Conservation (phyloP, 2,329 filamentous ascomycete species). For the Xylaria sp. region DNA sequence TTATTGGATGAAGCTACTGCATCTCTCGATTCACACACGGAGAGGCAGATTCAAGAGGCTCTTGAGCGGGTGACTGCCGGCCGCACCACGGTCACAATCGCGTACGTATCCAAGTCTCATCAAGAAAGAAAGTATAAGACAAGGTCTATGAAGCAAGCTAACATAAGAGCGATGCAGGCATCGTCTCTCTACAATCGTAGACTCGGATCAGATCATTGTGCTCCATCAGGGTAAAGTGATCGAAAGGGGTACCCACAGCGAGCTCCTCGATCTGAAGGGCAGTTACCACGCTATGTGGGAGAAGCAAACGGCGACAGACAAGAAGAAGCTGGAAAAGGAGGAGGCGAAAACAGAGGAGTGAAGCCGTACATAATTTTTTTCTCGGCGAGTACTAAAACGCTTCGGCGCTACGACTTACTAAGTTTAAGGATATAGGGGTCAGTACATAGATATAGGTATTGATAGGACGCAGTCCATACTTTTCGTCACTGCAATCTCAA, state of each 20-base stretch:
- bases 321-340: constrained; percentile 50
- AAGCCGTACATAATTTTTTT: constrained; percentile 23
- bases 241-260: constrained; percentile 62
- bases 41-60: constrained; percentile 67
- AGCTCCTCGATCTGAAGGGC: constrained; percentile 58
- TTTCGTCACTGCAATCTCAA: neutral
- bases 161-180: constrained; percentile 53
- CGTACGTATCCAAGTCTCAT: constrained; percentile 48
- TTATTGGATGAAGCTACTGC: constrained; percentile 79
- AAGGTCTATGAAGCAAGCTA: constrained; percentile 1
- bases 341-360: constrained; percentile 28
- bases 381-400: constrained; percentile 3
- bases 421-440: constrained; percentile 6
- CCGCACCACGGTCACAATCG: constrained; percentile 65
- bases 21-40: constrained; percentile 72
- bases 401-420: neutral
- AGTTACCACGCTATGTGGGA: constrained; percentile 65
- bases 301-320: constrained; percentile 58
- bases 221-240: constrained; percentile 62
- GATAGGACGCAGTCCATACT: neutral
- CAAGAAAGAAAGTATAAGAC: neutral
- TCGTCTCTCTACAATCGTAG: constrained; percentile 67
- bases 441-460: constrained; percentile 14
- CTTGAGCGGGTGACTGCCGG: constrained; percentile 60
- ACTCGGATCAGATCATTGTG: constrained; percentile 66